Evolutionary conservation across 108 stramenopile genomes (phyloP), one percentile per base, ranked within the genome.

Genomic region (Nannochloropsis gaditana): DNA sequence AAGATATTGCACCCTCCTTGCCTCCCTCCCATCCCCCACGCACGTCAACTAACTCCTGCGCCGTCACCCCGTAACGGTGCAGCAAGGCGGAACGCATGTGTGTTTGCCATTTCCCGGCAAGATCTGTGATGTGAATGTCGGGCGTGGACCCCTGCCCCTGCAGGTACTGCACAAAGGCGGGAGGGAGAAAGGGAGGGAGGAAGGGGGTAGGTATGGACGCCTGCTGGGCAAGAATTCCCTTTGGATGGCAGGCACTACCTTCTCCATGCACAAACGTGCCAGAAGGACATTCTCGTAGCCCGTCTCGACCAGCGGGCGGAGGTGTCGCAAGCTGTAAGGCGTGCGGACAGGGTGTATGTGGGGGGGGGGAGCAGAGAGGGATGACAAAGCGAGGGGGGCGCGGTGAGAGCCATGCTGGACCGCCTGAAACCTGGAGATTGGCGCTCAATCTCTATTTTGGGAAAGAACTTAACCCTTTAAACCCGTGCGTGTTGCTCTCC

Each of bases 211-310:
- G 59, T 15, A 73, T n/a, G 21, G 5, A 9, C 82, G 9, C 11
- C 21, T 45, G 44, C 11, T 17, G 17, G 41, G 21, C 5, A 50
- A 9, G 8, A 31, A n/a, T 47, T 19, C 21, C 50, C 3, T 17
- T 9, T 47, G 11, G 11, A 43, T 21, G 10, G 9, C 5, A 43
- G 43, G 3, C 3, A 73, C 8, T 42, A 85, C 84, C 84, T 88
- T 82, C 21, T 88, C 88, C 41, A 88, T 79, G 45, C 83, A 80
- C 3, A 85, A 80, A 43, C 88, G 79, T 10, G 50, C 79, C 82
- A 88, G 82, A 42, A 88, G 88, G 41, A 85, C 79, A 8, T 88
- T 88, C 73, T 88, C 88, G 84, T 85, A 88, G 19, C 88, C 88
- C 8, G 88, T 88, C 45, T 88, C 88, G 44, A 88, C 84, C 17